These are phyloP conservation scores for Schizochytrium sp. DNA, from an alignment of 108 stramenopile species.

Conservation along the genomic window DNA sequence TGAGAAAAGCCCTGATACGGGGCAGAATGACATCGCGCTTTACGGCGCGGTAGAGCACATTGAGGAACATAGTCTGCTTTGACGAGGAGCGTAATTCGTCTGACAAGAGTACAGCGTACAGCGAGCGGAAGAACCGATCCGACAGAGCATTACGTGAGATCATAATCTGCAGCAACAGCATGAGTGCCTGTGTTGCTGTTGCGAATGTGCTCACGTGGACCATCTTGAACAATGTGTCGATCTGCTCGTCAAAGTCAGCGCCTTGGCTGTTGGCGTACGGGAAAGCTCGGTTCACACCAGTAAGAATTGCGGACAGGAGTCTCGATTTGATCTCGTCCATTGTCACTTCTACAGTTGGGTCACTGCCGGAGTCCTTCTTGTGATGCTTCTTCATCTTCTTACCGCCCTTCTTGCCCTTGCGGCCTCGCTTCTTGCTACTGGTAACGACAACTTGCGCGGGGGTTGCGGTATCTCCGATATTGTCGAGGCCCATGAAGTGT, in stretches of 20 bases:
- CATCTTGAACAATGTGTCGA: conserved; percentile 91
- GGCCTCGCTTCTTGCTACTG: conserved; percentile 17
- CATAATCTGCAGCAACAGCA: conserved; percentile 88
- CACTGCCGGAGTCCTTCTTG: neutral
- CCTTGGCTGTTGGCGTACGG: conserved; percentile 84
- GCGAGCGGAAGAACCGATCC: conserved; percentile 86
- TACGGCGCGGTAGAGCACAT: conserved; percentile 93
- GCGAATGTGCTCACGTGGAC: conserved; percentile 85
- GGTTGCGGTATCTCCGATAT: neutral
- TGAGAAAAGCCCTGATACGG: conserved; percentile 85
- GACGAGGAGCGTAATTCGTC: conserved; percentile 79
- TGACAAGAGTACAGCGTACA: conserved; percentile 87
- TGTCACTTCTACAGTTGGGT: neutral
- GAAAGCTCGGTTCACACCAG: conserved; percentile 95
- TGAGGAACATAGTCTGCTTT: conserved; percentile 91
- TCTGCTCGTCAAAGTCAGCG: conserved; percentile 81
- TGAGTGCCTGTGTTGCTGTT: conserved; percentile 91
- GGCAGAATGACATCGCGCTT: conserved; percentile 82
- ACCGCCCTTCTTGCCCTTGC: conserved; percentile 34
- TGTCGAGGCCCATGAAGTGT: conserved; percentile 1
- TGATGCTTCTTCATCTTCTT: neutral
- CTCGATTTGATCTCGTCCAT: conserved; percentile 76
- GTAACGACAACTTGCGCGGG: neutral
- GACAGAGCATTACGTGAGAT: conserved; percentile 69
- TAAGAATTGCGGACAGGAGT: conserved; percentile 91